Evolutionary conservation across 2,329 filamentous ascomycete species (phyloP).

Genomic region (Metarhizium robertsii): DNA sequence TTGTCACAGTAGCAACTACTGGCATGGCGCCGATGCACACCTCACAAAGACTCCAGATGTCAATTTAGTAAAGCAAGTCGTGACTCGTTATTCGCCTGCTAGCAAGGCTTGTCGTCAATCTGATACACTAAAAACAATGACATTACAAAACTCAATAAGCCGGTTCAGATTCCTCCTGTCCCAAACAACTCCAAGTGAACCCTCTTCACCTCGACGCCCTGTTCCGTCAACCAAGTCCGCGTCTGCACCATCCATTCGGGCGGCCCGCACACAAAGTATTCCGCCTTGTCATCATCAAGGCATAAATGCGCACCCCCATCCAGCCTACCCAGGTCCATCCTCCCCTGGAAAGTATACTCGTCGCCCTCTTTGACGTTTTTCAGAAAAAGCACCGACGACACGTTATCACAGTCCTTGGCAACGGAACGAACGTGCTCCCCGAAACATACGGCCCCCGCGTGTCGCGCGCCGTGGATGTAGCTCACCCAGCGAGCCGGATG

Average conservation of each 20-base stretch:
- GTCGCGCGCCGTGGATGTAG: conserved; percentile 54
- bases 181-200: conserved; percentile 61
- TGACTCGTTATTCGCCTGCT: too few relatives aligned
- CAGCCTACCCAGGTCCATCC: conserved; percentile 48
- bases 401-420: conserved; percentile 23
- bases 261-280: conserved; percentile 68
- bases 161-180: conserved; percentile 30
- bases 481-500: conserved; percentile 36
- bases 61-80: too few relatives aligned
- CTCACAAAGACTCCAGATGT: too few relatives aligned
- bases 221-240: conserved; percentile 38
- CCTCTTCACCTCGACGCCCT: conserved; percentile 48
- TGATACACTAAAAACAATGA: too few relatives aligned
- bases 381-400: conserved; percentile 45
- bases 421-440: conserved; percentile 38
- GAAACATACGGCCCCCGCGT: conserved; percentile 45
- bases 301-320: conserved; percentile 44
- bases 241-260: conserved; percentile 58
- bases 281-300: conserved; percentile 40
- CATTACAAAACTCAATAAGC: too few relatives aligned
- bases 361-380: conserved; percentile 36
- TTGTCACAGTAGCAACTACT: too few relatives aligned
- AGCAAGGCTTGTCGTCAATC: too few relatives aligned
- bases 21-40: too few relatives aligned
- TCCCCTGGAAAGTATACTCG: conserved; percentile 51